A percentile compares a stretch with the other conserved stretches of the same genome.
Conservation (phyloP, 352 stramenopile species). For the Pythium rhizo-oryzae region DNA sequence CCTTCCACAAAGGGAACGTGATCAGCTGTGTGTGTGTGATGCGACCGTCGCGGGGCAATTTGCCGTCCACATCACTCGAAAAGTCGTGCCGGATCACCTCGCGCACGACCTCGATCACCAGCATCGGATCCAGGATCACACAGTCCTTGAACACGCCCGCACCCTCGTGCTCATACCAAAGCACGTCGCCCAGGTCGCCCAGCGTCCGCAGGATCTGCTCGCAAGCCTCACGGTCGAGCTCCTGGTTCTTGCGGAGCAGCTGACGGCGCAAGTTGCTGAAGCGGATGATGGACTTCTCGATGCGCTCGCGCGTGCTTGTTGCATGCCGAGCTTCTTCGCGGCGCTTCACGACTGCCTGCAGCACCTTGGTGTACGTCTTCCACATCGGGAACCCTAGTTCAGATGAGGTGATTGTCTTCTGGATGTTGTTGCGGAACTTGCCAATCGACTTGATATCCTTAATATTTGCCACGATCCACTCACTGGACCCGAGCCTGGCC, state of each 20-base stretch:
- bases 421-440: background rate
- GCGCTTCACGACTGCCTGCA: background rate
- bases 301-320: background rate
- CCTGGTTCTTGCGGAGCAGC: slow-evolving; percentile 15
- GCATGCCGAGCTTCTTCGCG: slow-evolving; percentile 6
- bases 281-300: slow-evolving; percentile 10
- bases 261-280: slow-evolving; percentile 6
- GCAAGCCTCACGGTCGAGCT: background rate
- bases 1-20: slow-evolving; percentile 18
- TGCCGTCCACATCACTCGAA: background rate
- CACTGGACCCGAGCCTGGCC: background rate
- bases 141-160: slow-evolving; percentile 15
- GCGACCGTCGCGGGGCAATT: slow-evolving; percentile 5
- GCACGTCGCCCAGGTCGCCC: slow-evolving; percentile 26
- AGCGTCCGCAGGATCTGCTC: slow-evolving; percentile 24
- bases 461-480: slow-evolving; percentile 11
- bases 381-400: slow-evolving; percentile 20
- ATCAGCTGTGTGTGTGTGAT: slow-evolving; percentile 6
- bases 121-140: slow-evolving; percentile 28
- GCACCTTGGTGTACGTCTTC: slow-evolving; percentile 17
- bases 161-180: slow-evolving; percentile 25
- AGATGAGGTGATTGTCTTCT: background rate
- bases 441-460: background rate
- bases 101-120: slow-evolving; percentile 36
- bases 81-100: slow-evolving; percentile 24